These are phyloP conservation scores for Rugosomyces carneus DNA, from an alignment of 1,284 basidiomycete species.

Conservation along the genomic window DNA sequence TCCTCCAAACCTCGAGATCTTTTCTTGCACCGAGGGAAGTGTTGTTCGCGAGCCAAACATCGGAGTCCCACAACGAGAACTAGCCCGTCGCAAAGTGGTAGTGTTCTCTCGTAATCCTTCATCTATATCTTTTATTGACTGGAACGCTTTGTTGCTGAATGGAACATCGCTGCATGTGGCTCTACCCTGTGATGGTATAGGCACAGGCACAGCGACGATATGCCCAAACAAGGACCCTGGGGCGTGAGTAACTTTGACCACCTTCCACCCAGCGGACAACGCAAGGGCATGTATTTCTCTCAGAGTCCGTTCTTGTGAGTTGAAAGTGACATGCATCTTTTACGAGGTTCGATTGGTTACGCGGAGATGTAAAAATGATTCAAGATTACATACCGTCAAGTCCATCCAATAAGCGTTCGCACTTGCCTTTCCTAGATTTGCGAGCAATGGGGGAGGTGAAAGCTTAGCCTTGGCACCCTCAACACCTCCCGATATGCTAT, in stretches of 20 bases:
- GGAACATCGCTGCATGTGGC: slow-evolving; percentile 18
- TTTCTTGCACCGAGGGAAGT: slow-evolving; percentile 37
- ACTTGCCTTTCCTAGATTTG: slow-evolving; percentile 67
- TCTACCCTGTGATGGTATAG: slow-evolving; percentile 33
- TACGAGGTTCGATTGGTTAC: background rate
- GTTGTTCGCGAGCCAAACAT: slow-evolving; percentile 48
- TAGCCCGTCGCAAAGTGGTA: slow-evolving; percentile 27
- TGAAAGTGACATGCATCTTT: slow-evolving; percentile 69
- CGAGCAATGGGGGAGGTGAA: slow-evolving; percentile 50
- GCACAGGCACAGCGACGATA: slow-evolving; percentile 55
- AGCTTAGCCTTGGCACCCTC: slow-evolving; percentile 40
- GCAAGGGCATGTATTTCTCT: slow-evolving; percentile 54
- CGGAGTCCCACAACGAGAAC: slow-evolving; percentile 48
- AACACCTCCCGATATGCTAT: slow-evolving; percentile 27
- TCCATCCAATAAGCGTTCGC: slow-evolving; percentile 27
- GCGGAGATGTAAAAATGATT: background rate
- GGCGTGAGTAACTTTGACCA: slow-evolving; percentile 50
- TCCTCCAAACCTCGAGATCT: slow-evolving; percentile 32
- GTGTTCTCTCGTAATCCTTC: slow-evolving; percentile 11
- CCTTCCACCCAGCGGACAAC: slow-evolving; percentile 61
- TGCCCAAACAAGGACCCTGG: slow-evolving; percentile 61
- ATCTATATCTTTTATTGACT: slow-evolving; percentile 7
- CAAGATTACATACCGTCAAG: slow-evolving; percentile 42
- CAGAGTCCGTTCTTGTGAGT: slow-evolving; percentile 65
- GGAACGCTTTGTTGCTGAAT: slow-evolving; percentile 6